Evolutionary conservation across 495 filamentous ascomycete species (phyloP), one percentile per base, ranked within the genome.

Genomic region (Hypoxylon intermedium): DNA sequence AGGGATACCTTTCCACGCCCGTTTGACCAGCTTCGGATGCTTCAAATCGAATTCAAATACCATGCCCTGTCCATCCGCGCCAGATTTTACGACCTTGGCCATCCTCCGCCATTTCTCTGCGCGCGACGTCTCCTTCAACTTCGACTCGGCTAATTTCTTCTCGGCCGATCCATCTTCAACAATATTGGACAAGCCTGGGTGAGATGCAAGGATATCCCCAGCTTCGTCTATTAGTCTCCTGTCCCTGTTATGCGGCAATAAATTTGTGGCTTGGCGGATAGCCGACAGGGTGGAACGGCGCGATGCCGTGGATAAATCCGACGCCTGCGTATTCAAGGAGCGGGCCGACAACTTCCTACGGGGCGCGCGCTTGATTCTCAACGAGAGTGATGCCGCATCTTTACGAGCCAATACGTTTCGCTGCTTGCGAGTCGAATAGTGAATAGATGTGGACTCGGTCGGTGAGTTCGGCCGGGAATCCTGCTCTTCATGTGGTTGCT

Each of bases 61-160:
- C 85, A 91, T 94, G 16, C 92, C 93, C 24, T 90, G 88, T 42
- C 93, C 91, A 38, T 73, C 76, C 44, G 62, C 68, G 31, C 73
- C 79, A 23, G 55, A 79, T 68, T 67, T 81, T 34, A 84, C 79
- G 13, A 87, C 80, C 61, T 85, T 89, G 16, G 93, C 95, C 94
- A 99, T 99, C 73, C 93, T 95, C 38, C 87, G 81, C 94, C 94
- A 99, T 67, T 99, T 99, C 66, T 96, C 92, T 34, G 95, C 87
- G 9, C 94, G 82, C 53, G 85, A 80, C 77, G 84, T 85, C 71
- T 98, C 94, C 67, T 92, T 94, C 66, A 84, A 84, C 64, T 89
- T 91, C 45, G 86, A 54, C 31, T 75, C 82, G 54, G 85, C 83
- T 13, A 82, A 76, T 2, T 74, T 74, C 53, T 79, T 83, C n/a